Evolutionary conservation across 768 basidiomycete genomes (phyloP).

Genomic region (Suillus occidentalis): DNA sequence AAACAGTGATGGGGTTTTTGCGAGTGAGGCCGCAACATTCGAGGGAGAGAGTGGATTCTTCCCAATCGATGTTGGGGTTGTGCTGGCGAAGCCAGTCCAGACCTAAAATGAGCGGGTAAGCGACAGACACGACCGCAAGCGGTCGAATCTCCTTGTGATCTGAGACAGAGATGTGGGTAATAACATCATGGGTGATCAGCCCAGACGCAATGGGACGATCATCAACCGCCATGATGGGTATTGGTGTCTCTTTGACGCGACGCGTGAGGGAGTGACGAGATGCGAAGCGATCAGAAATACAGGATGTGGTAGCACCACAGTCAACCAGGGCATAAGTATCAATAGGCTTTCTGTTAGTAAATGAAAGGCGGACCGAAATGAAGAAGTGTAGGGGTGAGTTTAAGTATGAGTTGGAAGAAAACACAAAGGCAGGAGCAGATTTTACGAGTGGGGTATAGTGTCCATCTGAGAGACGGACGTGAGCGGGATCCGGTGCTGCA

Average conservation of each 20-base stretch:
- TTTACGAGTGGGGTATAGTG: not conserved
- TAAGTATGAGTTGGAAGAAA: not conserved
- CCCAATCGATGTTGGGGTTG: slow-evolving; percentile 4
- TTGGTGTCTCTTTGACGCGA: slow-evolving; percentile 25
- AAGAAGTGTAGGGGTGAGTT: not conserved
- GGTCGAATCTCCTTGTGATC: slow-evolving; percentile 29
- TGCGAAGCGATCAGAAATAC: slow-evolving; percentile 36
- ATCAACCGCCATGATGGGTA: slow-evolving; percentile 39
- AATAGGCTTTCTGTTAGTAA: slow-evolving; percentile 10
- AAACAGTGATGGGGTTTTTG: slow-evolving; percentile 19
- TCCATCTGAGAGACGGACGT: not conserved
- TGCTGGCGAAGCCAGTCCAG: slow-evolving; percentile 7
- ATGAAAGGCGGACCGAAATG: not conserved
- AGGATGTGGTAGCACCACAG: slow-evolving; percentile 36
- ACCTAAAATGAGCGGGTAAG: slow-evolving; percentile 28
- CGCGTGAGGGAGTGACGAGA: slow-evolving; percentile 33
- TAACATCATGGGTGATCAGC: slow-evolving; percentile 38
- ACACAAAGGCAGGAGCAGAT: not conserved
- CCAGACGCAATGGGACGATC: slow-evolving; percentile 41
- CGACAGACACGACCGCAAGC: slow-evolving; percentile 33
- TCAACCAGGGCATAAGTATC: slow-evolving; percentile 38
- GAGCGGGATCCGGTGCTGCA: not conserved
- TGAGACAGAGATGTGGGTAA: slow-evolving; percentile 26
- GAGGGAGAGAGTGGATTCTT: slow-evolving; percentile 18
- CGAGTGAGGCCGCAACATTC: slow-evolving; percentile 18